A percentile compares a stretch with the other conserved stretches of the same genome.
Evolutionary conservation across 441 rosid genomes (phyloP).

Genomic region (Erodium texanum): DNA sequence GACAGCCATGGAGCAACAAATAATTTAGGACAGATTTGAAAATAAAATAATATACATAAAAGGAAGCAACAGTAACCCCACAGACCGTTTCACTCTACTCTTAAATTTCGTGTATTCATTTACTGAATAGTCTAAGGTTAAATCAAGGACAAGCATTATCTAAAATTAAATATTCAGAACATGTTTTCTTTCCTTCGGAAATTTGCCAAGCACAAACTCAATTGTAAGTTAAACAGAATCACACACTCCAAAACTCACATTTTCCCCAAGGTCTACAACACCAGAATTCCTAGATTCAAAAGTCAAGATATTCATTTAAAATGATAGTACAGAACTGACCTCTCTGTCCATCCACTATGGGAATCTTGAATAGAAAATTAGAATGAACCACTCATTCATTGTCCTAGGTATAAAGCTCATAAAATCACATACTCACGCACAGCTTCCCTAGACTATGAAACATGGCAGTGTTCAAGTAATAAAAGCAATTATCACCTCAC

Average conservation of each 20-base stretch:
- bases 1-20: slow-evolving; percentile 1
- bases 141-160: background rate
- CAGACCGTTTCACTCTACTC: background rate
- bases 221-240: background rate
- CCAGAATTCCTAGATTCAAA: background rate
- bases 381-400: background rate
- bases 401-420: background rate
- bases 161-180: background rate
- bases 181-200: background rate
- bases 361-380: slow-evolving; percentile 3
- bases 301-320: background rate
- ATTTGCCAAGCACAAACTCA: background rate
- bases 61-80: background rate
- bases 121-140: background rate
- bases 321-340: background rate
- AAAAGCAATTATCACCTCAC: background rate
- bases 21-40: background rate
- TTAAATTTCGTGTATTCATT: background rate
- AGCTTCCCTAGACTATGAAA: background rate
- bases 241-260: background rate
- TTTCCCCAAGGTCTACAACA: background rate
- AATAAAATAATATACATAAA: background rate
- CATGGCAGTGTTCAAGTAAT: background rate
- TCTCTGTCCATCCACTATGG: background rate
- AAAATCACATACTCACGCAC: background rate